phyloP scores from a whole-genome alignment of 805 yeast genomes.

The Yamadazyma kitorensis region DNA sequence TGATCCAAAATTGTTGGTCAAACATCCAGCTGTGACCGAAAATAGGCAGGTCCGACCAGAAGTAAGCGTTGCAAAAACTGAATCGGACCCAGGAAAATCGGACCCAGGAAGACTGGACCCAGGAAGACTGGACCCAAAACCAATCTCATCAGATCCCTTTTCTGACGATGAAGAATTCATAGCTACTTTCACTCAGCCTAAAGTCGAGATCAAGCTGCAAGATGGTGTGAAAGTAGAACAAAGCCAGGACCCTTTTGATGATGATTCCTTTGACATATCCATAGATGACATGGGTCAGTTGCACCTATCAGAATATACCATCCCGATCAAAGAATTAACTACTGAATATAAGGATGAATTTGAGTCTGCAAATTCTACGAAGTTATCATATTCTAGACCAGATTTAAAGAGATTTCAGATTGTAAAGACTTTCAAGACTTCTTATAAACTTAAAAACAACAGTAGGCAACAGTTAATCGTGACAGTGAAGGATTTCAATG shows the following conservation, averaged over 20 bases:
- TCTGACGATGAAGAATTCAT: conserved; percentile 18
- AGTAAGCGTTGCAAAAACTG: no score
- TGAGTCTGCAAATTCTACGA: conserved; percentile 2
- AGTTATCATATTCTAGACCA: conserved; percentile 38
- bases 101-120: no score
- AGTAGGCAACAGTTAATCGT: conserved; percentile 49
- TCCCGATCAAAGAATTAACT: conserved; percentile 2
- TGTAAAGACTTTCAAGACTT: conserved; percentile 23
- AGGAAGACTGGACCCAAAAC: not conserved
- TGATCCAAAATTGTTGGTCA: no score
- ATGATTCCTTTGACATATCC: conserved; percentile 3
- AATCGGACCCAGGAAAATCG: no score
- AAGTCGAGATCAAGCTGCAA: conserved; percentile 6
- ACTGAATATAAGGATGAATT: not conserved
- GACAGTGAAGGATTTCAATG: conserved; percentile 44
- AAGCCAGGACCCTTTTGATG: conserved; percentile 1
- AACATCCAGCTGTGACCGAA: no score
- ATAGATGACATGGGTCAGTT: no score
- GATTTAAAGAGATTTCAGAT: conserved; percentile 52
- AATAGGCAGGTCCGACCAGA: no score
- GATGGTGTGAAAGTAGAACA: conserved; percentile 9
- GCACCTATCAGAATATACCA: conserved; percentile 2
- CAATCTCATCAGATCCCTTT: conserved; percentile 15
- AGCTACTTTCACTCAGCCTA: conserved; percentile 3
- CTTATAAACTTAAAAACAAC: conserved; percentile 26